Base-by-base conservation (phyloP, 257 asterid genomes). In the Eustoma russellianum region DNA sequence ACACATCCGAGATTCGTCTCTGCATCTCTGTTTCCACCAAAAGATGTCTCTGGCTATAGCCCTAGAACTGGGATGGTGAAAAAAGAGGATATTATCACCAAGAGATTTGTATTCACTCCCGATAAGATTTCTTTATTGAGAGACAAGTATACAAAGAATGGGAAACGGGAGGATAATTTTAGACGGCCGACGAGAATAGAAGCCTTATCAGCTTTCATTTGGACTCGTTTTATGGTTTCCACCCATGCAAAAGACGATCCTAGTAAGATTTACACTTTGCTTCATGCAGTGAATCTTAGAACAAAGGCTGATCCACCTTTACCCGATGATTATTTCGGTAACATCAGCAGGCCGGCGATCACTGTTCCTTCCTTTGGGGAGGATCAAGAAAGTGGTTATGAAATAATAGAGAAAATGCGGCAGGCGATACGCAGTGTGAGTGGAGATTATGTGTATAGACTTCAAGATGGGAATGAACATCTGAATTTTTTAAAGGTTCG, bases 21-120 rank as follows among this genome's bases (percentile, higher is more conserved):
- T 41, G 77, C 77, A 34, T 17, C 52, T 24, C 57, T 71, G 5
- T 80, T 80, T 68, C 88, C 75, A 34, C 79, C 72, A 1, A 75
- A 50, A 16, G 70, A 69, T 9, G 49, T 2, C 10, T 66, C 33
- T 75, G 69, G 67, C 15, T 77, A 17, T 30, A 58, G 30, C 2
- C 57, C 73, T 0, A 34, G 49, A 5, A 38, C 70, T 1, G 76
- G 43, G 5, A 38, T 38, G 43, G 43, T 7, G 43, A 38, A 38
- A 38, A 38, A 38, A 10, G 43, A 38, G 12, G 12, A 38, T 2
- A 38, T 38, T 11, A 38, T 38, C 12, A 38, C 43, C 7, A 38
- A 38, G 43, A 38, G 12, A 11, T 38, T 38, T 38, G 43, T 38
- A 11, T 38, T 38, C 43, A 38, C 12, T 38, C 2, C 43, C 43